Conservation (phyloP, 331 rosid genomes). For the Spiraea crenata region DNA sequence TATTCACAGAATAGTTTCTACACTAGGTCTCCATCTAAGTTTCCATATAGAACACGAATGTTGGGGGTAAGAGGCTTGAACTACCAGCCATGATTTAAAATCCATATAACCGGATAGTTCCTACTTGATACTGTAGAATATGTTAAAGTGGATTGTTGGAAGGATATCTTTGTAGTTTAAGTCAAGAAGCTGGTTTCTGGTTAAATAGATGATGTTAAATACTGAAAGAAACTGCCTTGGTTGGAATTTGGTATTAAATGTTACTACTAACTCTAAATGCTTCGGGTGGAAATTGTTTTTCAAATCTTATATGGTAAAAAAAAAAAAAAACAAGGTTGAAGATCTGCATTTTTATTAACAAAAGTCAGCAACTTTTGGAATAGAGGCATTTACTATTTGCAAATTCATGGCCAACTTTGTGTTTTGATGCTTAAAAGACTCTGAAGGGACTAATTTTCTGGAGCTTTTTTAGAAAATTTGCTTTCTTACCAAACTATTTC, state of each 20-base stretch:
- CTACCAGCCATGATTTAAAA: neutral
- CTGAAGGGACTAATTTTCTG: no score
- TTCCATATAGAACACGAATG: neutral
- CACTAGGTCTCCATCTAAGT: neutral
- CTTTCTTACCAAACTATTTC: no score
- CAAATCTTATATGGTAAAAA: neutral
- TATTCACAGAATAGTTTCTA: neutral
- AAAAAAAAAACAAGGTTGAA: neutral
- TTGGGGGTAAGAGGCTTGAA: neutral
- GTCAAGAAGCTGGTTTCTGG: slow-evolving; percentile 14
- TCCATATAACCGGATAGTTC: neutral
- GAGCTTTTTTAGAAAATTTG: no score
- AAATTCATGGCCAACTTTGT: no score
- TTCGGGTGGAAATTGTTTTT: neutral
- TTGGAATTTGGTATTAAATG: neutral
- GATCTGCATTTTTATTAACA: neutral
- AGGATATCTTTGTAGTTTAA: neutral
- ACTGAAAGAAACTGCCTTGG: neutral
- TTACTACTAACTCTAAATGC: neutral
- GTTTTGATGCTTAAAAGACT: no score
- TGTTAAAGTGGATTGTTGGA: neutral
- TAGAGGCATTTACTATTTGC: no score
- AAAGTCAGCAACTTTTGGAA: no score
- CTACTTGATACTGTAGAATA: slow-evolving; percentile 15
- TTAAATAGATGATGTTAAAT: neutral